Evolutionary conservation across 345 rosid genomes (phyloP), one percentile per base, ranked within the genome.

Genomic region (Brassica incana): DNA sequence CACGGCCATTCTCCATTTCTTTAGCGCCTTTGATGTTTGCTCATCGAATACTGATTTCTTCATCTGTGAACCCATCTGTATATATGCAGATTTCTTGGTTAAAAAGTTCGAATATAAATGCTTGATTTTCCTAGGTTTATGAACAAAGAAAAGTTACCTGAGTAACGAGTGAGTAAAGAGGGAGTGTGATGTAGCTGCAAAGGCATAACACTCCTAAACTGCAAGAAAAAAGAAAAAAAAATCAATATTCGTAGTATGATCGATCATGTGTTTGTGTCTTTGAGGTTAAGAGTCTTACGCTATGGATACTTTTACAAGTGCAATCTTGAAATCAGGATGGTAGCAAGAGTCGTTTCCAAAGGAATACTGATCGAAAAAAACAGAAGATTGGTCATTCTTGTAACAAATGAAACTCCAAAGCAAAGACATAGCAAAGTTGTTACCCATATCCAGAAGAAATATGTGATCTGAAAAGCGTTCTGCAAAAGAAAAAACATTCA

Each of bases 391-490:
- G 45, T 48, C 48, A 45, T 23, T 30, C 30, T 69, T 62, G 72
- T 5, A 29, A 32, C 7, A 8, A 54, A 32, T 6, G 25, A 54
- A 10, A 23, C 59, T 23, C 63, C 30, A 12, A 25, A 80, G 15
- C 30, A 6, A 8, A 5, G 56, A 48, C 15, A 14, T 48, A 48
- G 40, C 7, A 3, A 72, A 48, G 66, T 16, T 38, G 43, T 82
- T 88, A 93, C 99, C 99, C 88, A 91, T 69, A 93, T 88, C 99
- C 98, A 95, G 20, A 91, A 75, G 90, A 93, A 93, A 74, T 93
- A 95, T 0, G 99, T 95, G 78, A 95, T 93, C 84, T 93, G 98
- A 85, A 95, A 93, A 5, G 98, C 99, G 30, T 91, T 95, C 99
- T 95, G 96, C 88, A 74, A 23, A 54, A 30, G 23, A 10, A 50